Conservation (phyloP, 768 basidiomycete genomes). For the Lentinula detonsa region DNA sequence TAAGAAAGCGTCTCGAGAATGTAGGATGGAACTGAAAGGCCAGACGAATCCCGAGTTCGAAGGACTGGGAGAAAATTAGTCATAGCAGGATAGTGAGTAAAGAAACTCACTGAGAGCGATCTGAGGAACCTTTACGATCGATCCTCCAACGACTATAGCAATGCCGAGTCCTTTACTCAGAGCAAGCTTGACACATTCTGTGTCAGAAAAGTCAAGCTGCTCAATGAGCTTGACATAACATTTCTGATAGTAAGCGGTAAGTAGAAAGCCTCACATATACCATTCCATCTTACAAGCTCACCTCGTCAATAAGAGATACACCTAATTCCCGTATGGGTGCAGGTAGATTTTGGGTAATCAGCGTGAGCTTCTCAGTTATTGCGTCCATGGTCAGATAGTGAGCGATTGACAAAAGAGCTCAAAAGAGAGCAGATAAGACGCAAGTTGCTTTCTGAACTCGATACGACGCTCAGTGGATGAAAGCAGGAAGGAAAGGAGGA, state of each 20-base stretch:
- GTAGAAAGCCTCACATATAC: conserved; percentile 1
- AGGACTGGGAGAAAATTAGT: conserved; percentile 42
- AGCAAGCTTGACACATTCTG: conserved; percentile 84
- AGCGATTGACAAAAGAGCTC: background rate
- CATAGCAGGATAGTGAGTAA: background rate
- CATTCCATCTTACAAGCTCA: conserved; percentile 19
- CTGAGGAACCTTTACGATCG: conserved; percentile 96
- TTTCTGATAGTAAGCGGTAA: conserved; percentile 41
- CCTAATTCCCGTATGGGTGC: conserved; percentile 81
- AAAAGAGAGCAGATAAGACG: background rate
- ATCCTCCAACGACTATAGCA: conserved; percentile 87
- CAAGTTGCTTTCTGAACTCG: background rate
- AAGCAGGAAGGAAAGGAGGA: background rate
- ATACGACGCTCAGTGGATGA: background rate
- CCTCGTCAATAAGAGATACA: conserved; percentile 77
- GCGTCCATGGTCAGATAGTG: background rate
- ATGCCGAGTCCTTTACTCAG: conserved; percentile 90
- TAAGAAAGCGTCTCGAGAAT: conserved; percentile 88
- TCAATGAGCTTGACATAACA: conserved; percentile 91
- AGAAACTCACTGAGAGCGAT: conserved; percentile 57
- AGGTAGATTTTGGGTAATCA: conserved; percentile 50
- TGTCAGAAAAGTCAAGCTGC: conserved; percentile 71
- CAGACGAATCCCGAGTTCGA: conserved; percentile 70
- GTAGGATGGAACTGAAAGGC: conserved; percentile 83
- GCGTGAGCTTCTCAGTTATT: background rate